Percentiles rank a stretch among this genome's conserved stretches.
Evolutionary conservation across 2,329 filamentous ascomycete genomes (phyloP).

Genomic region (Pseudopyricularia cyperi): DNA sequence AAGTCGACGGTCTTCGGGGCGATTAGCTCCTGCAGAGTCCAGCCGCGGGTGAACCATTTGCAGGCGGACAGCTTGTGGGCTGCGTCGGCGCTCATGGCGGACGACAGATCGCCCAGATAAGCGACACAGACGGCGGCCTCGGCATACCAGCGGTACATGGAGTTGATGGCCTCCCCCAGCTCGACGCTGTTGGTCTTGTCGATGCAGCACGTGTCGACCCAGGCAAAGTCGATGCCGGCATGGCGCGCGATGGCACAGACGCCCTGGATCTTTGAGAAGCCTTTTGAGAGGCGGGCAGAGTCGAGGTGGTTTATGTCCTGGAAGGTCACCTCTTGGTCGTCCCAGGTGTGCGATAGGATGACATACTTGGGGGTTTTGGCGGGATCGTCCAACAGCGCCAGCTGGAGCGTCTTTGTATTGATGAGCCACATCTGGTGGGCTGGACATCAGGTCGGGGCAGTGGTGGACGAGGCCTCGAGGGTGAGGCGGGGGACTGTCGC

Average conservation of each 20-base stretch:
- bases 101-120: background rate
- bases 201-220: slow-evolving; percentile 1
- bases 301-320: background rate
- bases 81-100: background rate
- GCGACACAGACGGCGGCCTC: background rate
- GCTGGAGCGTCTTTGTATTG: background rate
- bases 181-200: background rate
- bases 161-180: background rate
- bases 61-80: background rate
- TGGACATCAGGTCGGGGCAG: background rate
- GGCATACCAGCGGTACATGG: background rate
- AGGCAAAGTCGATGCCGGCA: background rate
- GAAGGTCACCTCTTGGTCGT: slow-evolving; percentile 2
- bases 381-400: slow-evolving; percentile 1
- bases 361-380: slow-evolving; percentile 3
- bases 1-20: slow-evolving; percentile 21
- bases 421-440: slow-evolving; percentile 1
- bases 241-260: background rate
- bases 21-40: slow-evolving; percentile 56
- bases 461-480: no score
- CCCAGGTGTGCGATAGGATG: slow-evolving; percentile 11
- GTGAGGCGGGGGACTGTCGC: no score
- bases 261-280: slow-evolving; percentile 4
- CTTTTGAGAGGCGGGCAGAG: background rate
- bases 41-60: slow-evolving; percentile 27